Percentiles rank a stretch among this genome's conserved stretches.
phyloP scores from a whole-genome alignment of 805 yeast genomes.

The Pichia californica region DNA sequence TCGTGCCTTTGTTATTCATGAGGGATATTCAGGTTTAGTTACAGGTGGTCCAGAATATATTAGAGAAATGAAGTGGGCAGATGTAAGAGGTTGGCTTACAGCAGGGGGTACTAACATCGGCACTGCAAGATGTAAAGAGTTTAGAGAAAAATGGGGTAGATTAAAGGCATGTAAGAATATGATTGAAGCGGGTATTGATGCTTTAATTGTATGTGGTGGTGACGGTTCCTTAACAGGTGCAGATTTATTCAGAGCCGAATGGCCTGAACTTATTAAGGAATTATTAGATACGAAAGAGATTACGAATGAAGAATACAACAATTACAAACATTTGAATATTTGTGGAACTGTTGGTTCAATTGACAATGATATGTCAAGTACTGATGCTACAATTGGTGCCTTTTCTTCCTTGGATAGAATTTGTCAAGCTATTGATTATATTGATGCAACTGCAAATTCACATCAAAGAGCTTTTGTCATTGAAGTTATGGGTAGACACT shows the following conservation, averaged over 20 bases:
- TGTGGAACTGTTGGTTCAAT: slow-evolving; percentile 79
- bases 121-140: slow-evolving; percentile 67
- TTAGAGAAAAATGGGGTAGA: slow-evolving; percentile 62
- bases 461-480: slow-evolving; percentile 80
- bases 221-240: slow-evolving; percentile 83
- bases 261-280: slow-evolving; percentile 67
- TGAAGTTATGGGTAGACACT: slow-evolving; percentile 86
- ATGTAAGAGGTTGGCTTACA: slow-evolving; percentile 63
- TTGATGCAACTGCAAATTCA: slow-evolving; percentile 78
- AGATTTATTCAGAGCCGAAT: slow-evolving; percentile 66
- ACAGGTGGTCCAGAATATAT: slow-evolving; percentile 52
- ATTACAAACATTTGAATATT: slow-evolving; percentile 53
- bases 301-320: slow-evolving; percentile 38
- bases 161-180: slow-evolving; percentile 57
- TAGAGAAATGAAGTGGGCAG: slow-evolving; percentile 63
- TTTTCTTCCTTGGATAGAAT: slow-evolving; percentile 72
- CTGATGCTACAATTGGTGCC: slow-evolving; percentile 79
- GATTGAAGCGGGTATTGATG: slow-evolving; percentile 68
- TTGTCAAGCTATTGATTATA: slow-evolving; percentile 69
- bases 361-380: slow-evolving; percentile 80
- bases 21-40: slow-evolving; percentile 71
- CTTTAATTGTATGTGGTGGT: slow-evolving; percentile 75
- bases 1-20: slow-evolving; percentile 60
- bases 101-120: slow-evolving; percentile 77
- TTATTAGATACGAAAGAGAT: slow-evolving; percentile 41